Conservation (phyloP, 2,329 filamentous ascomycete species). For the Fusarium sp. region DNA sequence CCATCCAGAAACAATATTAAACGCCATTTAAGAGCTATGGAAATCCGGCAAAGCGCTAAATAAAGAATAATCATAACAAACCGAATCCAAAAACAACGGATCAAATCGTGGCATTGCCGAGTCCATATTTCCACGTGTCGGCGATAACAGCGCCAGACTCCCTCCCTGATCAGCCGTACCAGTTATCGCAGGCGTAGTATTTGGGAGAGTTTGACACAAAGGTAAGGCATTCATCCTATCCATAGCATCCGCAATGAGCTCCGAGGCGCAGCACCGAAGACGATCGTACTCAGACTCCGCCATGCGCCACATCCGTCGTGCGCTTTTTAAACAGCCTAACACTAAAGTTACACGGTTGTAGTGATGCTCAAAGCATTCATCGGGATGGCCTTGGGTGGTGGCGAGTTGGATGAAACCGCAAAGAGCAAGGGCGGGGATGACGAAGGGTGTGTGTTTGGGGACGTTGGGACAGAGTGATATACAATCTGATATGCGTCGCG, state of each 20-base stretch:
- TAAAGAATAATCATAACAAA: conserved; percentile 24
- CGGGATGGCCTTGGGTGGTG: conserved; percentile 31
- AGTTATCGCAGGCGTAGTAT: not conserved
- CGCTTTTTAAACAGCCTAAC: conserved; percentile 28
- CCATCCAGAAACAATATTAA: not conserved
- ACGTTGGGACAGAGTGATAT: conserved; percentile 35
- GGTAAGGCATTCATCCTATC: conserved; percentile 40
- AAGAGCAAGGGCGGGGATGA: conserved; percentile 29
- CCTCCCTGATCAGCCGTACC: conserved; percentile 2
- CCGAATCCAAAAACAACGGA: conserved; percentile 16
- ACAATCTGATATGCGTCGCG: conserved; percentile 35
- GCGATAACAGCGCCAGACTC: not conserved
- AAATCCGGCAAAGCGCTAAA: conserved; percentile 22
- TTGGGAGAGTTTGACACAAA: conserved; percentile 11
- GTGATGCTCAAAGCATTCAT: conserved; percentile 40
- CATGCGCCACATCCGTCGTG: conserved; percentile 32
- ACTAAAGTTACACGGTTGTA: conserved; percentile 37
- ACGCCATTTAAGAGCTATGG: conserved; percentile 4
- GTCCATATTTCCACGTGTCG: not conserved
- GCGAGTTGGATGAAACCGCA: conserved; percentile 39
- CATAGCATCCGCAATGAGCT: conserved; percentile 34
- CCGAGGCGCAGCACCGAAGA: conserved; percentile 28
- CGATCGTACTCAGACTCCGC: conserved; percentile 36
- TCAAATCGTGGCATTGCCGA: conserved; percentile 7
- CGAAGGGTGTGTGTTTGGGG: conserved; percentile 36